phyloP scores from a whole-genome alignment of 2,329 filamentous ascomycete genomes.

The Chaetothyriales sp. region DNA sequence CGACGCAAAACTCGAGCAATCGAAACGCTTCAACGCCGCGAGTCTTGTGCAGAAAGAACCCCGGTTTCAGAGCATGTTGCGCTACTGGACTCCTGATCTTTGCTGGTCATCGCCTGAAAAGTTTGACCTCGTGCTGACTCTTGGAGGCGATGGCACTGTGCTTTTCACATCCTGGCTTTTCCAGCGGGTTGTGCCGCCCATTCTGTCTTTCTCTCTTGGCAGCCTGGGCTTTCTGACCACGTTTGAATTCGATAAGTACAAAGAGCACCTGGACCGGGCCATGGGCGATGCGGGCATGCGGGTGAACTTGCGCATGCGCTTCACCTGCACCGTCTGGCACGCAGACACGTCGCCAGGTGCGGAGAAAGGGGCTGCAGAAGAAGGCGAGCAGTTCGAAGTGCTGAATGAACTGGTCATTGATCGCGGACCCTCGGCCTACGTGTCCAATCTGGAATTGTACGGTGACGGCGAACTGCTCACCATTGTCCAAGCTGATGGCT shows the following conservation, averaged over 20 bases:
- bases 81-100: slow-evolving; percentile 91
- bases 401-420: slow-evolving; percentile 98
- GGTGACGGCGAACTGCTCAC: slow-evolving; percentile 91
- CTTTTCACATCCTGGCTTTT: slow-evolving; percentile 95
- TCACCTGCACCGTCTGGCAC: slow-evolving; percentile 93
- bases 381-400: slow-evolving; percentile 93
- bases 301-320: slow-evolving; percentile 94
- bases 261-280: slow-evolving; percentile 69
- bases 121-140: slow-evolving; percentile 86
- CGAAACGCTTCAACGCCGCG: slow-evolving; percentile 71
- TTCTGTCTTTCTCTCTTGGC: slow-evolving; percentile 79
- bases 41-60: slow-evolving; percentile 60
- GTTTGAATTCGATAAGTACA: slow-evolving; percentile 86
- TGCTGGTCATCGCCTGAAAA: slow-evolving; percentile 90
- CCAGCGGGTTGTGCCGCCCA: slow-evolving; percentile 84
- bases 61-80: slow-evolving; percentile 69
- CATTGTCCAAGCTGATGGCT: slow-evolving; percentile 90
- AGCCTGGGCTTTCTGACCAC: slow-evolving; percentile 93
- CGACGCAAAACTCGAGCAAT: slow-evolving; percentile 82
- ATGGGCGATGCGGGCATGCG: slow-evolving; percentile 96
- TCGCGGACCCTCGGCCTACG: slow-evolving; percentile 88
- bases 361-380: slow-evolving; percentile 52
- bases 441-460: slow-evolving; percentile 91
- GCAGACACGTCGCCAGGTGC: slow-evolving; percentile 38
- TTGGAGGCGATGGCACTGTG: slow-evolving; percentile 93